Base-by-base conservation (phyloP, 768 basidiomycete species). In the Xanthoconium stramineum region DNA sequence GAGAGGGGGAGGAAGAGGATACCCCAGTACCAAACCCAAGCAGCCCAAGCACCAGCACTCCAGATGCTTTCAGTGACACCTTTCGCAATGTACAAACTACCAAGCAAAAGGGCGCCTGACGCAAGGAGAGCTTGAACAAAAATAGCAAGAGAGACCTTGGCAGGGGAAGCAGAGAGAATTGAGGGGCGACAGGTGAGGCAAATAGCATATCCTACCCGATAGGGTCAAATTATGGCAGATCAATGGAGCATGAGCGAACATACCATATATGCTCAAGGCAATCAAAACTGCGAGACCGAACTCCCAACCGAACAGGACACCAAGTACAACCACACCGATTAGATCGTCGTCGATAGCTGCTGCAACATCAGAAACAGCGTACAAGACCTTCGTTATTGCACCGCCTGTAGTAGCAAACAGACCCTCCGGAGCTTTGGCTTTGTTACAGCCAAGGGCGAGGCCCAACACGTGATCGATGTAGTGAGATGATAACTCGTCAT, bases 381-480 rank as follows among this genome's bases (percentile, higher is more conserved):
- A 43, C n/a, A 69, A 36, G 10, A 51, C 61, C 46, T 55, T 56
- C 7, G 66, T 48, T 49, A 65, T 53, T 12, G 62, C 61, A 2
- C 50, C 57, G 2, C 47, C 53, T 17, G 55, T 9, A 2, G 54
- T 51, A 46, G 52, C 43, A 33, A 56, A 47, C 28, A 65, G 73
- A 30, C 71, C 91, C 29, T 92, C 94, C 2, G 93, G n/a, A 11
- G 91, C 75, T 89, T 94, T 47, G 86, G 80, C 52, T 80, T 86
- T 6, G 83, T 89, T 67, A 88, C 92, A 93, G 6, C 87, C 81
- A 60, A 94, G 85, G 2, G 90, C 91, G 5, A 98, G 82, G 58
- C 91, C 89, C 11, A 98, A 78, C 3, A 97, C 73, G 65, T 96
- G 94, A 57, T 94, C 83, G 72, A 90, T 91, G 11, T 92, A 88